Conservation (phyloP, 1,284 basidiomycete species). For the Chondrostereum purpureum region DNA sequence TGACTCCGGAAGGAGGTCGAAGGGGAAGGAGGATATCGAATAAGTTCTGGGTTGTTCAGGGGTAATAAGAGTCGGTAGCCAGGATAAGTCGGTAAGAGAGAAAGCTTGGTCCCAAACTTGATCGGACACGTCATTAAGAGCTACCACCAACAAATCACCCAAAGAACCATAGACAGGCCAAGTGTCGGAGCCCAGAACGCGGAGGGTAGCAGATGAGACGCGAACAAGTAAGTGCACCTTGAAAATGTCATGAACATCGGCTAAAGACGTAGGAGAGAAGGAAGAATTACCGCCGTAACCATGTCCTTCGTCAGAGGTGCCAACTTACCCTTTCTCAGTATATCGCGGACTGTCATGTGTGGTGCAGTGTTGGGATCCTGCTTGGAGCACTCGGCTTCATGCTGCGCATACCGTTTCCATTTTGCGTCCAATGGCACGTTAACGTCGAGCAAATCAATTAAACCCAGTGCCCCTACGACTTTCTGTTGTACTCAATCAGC, state of each 20-base stretch:
- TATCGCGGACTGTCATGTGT: slow-evolving; percentile 7
- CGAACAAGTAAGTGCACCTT: slow-evolving; percentile 8
- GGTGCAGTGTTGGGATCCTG: slow-evolving; percentile 1
- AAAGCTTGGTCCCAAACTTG: slow-evolving; percentile 11
- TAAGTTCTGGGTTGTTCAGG: slow-evolving; percentile 11
- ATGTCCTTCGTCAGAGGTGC: slow-evolving; percentile 12
- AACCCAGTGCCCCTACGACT: slow-evolving; percentile 11
- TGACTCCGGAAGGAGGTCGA: slow-evolving; percentile 9
- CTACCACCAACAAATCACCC: slow-evolving; percentile 8
- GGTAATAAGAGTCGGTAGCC: slow-evolving; percentile 6
- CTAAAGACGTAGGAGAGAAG: neutral
- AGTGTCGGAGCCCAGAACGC: slow-evolving; percentile 9
- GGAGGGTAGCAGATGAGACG: slow-evolving; percentile 7
- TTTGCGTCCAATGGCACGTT: slow-evolving; percentile 8
- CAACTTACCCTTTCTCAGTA: slow-evolving; percentile 9
- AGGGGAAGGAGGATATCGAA: slow-evolving; percentile 10
- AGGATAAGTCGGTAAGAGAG: slow-evolving; percentile 8
- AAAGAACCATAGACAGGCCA: slow-evolving; percentile 12
- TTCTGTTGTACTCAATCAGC: slow-evolving; percentile 3
- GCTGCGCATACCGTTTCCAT: slow-evolving; percentile 11
- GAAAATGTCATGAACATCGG: neutral
- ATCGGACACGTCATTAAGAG: slow-evolving; percentile 10
- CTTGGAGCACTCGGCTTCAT: slow-evolving; percentile 11
- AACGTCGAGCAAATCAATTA: slow-evolving; percentile 9
- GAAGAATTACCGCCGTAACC: slow-evolving; percentile 9